Base-by-base conservation (phyloP, 352 stramenopile genomes). In the Pythium diclinum region DNA sequence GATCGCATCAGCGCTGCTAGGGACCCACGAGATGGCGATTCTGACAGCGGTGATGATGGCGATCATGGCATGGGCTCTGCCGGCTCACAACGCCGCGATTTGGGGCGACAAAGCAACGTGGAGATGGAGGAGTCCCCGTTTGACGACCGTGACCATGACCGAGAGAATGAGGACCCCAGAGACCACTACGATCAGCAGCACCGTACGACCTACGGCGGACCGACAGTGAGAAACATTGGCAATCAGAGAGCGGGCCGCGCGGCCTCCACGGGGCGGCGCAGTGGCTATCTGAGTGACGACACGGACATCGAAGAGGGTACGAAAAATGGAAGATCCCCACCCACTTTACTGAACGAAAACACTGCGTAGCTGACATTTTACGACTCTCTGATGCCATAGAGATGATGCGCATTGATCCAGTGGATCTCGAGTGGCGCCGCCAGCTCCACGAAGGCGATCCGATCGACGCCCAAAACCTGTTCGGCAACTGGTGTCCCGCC, bases 401-500 rank as follows among this genome's bases (percentile, higher is more conserved):
- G 69, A 93, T 93, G 83, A 89, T 91, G 82, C 85, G 81, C 13
- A 81, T 91, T 13, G 80, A 93, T 53, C 69, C 78, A 16, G 76
- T 77, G 30, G 85, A 90, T 44, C 65, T 77, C 36, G 83, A 90
- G 57, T 95, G 86, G 86, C 81, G 86, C 17, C 73, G 65, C 3
- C 82, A 92, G 62, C 73, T 95, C 52, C 79, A 88, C 44, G 75
- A 73, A 6, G 77, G 71, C 16, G 83, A 93, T 59, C 69, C 71
- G 0, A 57, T 95, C 54, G 86, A 95, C 42, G 84, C 84, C 11
- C 83, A 90, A 60, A 95, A 95, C 52, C 62, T 79, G 4, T 95
- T 95, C 61, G 84, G 85, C 32, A 95, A 91, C 65, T 95, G 86
- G 86, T 92, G 86, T 69, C 81, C 83, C 13, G 86, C 83, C 21